phyloP scores from a whole-genome alignment of 176 grass and related monocot species.

The Juncus inflexus region DNA sequence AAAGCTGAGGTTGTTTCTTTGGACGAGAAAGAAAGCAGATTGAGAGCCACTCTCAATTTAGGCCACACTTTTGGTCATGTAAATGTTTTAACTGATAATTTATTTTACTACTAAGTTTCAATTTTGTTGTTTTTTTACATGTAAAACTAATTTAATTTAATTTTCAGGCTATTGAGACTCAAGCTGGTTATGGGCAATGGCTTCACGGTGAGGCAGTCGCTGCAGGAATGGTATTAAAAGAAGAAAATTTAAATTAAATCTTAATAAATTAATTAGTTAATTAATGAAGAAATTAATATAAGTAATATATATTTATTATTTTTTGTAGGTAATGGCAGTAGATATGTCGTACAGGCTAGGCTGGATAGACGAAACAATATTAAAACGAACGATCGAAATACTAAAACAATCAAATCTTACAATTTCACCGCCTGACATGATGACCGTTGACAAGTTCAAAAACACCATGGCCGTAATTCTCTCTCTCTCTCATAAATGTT shows the following conservation, averaged over 20 bases:
- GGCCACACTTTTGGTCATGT: conserved; percentile 99
- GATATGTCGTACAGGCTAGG: conserved; percentile 90
- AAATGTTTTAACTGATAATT: conserved; percentile 19
- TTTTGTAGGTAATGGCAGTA: conserved; percentile 81
- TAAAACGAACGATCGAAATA: conserved; percentile 52
- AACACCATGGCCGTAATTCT: conserved; percentile 84
- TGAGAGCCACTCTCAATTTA: conserved; percentile 89
- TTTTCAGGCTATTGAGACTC: conserved; percentile 88
- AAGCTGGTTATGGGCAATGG: conserved; percentile 78
- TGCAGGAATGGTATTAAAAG: conserved; percentile 61
- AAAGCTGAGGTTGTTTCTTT: conserved; percentile 95
- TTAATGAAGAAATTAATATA: not conserved
- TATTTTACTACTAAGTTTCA: no score
- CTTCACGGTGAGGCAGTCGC: conserved; percentile 89
- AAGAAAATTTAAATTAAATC: conserved; percentile 3
- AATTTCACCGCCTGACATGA: conserved; percentile 58
- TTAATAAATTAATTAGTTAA: not conserved
- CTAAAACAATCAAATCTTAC: conserved; percentile 75
- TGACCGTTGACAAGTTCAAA: conserved; percentile 90
- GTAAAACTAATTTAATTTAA: conserved; percentile 14
- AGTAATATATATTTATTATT: not conserved
- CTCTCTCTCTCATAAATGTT: not conserved
- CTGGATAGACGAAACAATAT: conserved; percentile 80
- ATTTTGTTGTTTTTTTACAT: no score
- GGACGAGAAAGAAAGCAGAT: conserved; percentile 92